phyloP scores from a whole-genome alignment of 2,329 filamentous ascomycete genomes.

The Penicillium sp. region DNA sequence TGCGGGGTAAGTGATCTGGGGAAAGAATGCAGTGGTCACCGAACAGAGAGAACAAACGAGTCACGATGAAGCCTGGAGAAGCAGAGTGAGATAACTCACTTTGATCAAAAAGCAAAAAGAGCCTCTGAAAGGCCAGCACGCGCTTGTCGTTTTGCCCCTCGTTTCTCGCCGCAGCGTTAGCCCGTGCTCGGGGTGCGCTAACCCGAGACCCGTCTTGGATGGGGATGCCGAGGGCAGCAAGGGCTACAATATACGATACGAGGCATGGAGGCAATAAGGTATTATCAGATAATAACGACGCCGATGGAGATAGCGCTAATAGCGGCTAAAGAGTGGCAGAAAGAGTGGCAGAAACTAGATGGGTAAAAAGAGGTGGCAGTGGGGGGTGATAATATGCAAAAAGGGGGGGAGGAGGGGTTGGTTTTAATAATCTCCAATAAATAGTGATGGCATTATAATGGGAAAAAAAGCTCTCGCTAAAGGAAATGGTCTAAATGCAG shows the following conservation, averaged over 20 bases:
- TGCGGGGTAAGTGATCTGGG: not conserved
- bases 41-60: not conserved
- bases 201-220: constrained; percentile 22
- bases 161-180: constrained; percentile 19
- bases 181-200: constrained; percentile 28
- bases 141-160: constrained; percentile 13
- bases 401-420: too few species aligned
- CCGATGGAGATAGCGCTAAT: too few species aligned
- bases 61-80: not conserved
- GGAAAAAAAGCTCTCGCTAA: not conserved
- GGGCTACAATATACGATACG: not conserved
- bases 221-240: constrained; percentile 7
- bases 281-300: not conserved
- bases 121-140: not conserved
- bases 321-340: too few species aligned
- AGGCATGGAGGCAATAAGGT: not conserved
- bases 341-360: too few species aligned
- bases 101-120: not conserved
- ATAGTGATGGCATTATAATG: not conserved
- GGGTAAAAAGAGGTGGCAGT: too few species aligned
- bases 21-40: not conserved
- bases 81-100: not conserved
- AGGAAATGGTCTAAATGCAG: not conserved
- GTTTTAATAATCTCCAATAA: too few species aligned
- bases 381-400: too few species aligned